A percentile compares a stretch with the other conserved stretches of the same genome.
These are phyloP conservation scores for Paspalum notatum DNA, from an alignment of 176 grass and related monocot genomes.

Conservation along the genomic window DNA sequence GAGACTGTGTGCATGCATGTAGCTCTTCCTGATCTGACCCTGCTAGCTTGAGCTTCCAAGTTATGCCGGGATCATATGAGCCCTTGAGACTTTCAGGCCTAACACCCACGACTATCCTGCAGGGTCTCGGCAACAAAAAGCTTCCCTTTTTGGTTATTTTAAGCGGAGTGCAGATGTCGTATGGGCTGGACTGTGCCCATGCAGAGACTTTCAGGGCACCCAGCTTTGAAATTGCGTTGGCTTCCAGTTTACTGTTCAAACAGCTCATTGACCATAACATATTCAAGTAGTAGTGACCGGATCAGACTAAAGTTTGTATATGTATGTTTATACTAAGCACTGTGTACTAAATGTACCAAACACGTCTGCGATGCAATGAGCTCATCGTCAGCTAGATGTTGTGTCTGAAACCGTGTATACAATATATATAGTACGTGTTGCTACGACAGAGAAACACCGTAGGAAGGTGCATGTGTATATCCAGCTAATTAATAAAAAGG, in stretches of 20 bases:
- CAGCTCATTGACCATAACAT: constrained; percentile 44
- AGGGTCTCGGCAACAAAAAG: constrained; percentile 10
- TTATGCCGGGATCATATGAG: constrained; percentile 34
- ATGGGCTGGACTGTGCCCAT: constrained; percentile 44
- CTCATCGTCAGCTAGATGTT: neutral
- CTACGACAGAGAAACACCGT: constrained; percentile 6
- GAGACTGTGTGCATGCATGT: neutral
- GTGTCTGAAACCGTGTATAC: constrained; percentile 3
- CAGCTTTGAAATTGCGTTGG: constrained; percentile 23
- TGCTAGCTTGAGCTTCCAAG: neutral
- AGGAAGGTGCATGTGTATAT: too few relatives aligned
- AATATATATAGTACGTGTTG: neutral
- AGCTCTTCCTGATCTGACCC: neutral
- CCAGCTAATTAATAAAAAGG: neutral
- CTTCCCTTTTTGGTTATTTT: constrained; percentile 20
- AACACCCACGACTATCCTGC: constrained; percentile 34
- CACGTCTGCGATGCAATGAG: constrained; percentile 7
- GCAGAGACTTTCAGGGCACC: constrained; percentile 45
- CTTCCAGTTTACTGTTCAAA: constrained; percentile 45
- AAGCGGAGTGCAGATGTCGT: constrained; percentile 33
- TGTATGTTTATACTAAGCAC: neutral
- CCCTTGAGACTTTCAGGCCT: constrained; percentile 30
- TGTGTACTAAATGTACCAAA: neutral
- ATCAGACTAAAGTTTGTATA: constrained; percentile 17
- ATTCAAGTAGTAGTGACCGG: constrained; percentile 39